Conservation (phyloP, 352 stramenopile genomes). For the Globisporangium spinosum region DNA sequence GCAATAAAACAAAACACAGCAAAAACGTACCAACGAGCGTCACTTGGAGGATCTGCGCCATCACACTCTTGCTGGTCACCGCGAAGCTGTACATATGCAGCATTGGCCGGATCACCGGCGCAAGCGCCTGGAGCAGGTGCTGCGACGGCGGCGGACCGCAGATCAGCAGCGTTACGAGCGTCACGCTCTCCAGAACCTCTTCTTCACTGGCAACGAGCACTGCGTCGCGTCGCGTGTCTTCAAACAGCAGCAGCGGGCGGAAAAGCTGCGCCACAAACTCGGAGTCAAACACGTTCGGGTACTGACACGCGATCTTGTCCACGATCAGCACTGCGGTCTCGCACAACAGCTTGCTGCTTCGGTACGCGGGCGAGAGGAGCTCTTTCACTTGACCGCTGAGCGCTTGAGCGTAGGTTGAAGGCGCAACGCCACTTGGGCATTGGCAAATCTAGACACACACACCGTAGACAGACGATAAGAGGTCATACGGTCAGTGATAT, state of each 20-base stretch:
- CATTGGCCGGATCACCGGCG: conserved; percentile 52
- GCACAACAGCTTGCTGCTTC: conserved; percentile 63
- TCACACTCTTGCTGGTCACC: conserved; percentile 56
- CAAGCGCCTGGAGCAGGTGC: conserved; percentile 40
- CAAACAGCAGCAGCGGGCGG: conserved; percentile 58
- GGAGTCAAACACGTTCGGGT: conserved; percentile 41
- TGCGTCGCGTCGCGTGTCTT: conserved; percentile 24
- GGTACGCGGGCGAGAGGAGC: conserved; percentile 46
- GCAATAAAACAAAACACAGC: not conserved
- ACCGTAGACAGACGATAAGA: not conserved
- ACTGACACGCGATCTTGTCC: conserved; percentile 46
- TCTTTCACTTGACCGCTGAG: conserved; percentile 53
- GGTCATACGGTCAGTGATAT: not conserved
- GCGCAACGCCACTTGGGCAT: conserved; percentile 42
- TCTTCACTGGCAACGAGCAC: conserved; percentile 32
- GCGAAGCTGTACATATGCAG: conserved; percentile 76
- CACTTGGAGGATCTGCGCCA: conserved; percentile 44
- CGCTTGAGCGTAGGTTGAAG: conserved; percentile 37
- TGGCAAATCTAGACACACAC: conserved; percentile 49
- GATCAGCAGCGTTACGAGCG: conserved; percentile 51
- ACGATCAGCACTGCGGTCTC: conserved; percentile 67
- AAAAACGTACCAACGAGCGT: conserved; percentile 41
- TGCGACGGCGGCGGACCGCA: conserved; percentile 64
- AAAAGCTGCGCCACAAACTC: conserved; percentile 59
- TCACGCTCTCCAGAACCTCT: conserved; percentile 47